Evolutionary conservation across 805 yeast species (phyloP).

Genomic region (Ogataea philodendri): DNA sequence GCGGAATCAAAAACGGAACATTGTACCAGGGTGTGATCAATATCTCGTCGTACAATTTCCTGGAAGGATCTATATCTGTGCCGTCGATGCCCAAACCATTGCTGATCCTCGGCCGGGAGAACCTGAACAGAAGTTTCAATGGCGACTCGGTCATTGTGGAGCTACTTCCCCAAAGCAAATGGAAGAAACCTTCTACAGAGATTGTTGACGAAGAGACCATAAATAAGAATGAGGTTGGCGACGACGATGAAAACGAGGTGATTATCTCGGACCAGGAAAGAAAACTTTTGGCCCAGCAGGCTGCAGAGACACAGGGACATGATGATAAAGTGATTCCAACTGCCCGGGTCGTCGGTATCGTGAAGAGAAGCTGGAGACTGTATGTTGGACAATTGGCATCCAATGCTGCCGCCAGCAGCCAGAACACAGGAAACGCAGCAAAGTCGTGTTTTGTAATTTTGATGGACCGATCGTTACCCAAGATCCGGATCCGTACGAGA

Average conservation of each 20-base stretch:
- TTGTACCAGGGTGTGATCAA: constrained; percentile 81
- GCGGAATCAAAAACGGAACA: constrained; percentile 85
- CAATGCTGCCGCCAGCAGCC: constrained; percentile 57
- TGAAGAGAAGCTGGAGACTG: constrained; percentile 90
- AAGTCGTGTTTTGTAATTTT: constrained; percentile 80
- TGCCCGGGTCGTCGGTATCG: constrained; percentile 83
- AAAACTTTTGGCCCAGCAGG: constrained; percentile 71
- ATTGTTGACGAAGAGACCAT: constrained; percentile 73
- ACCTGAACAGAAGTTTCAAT: constrained; percentile 85
- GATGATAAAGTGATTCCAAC: constrained; percentile 72
- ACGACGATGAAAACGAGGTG: constrained; percentile 43
- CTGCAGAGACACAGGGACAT: constrained; percentile 55
- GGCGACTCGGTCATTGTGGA: constrained; percentile 93
- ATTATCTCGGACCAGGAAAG: constrained; percentile 69
- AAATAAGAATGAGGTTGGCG: constrained; percentile 60
- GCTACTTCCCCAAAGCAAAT: constrained; percentile 75
- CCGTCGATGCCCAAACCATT: constrained; percentile 78
- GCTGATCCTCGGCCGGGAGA: constrained; percentile 76
- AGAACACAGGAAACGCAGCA: constrained; percentile 58
- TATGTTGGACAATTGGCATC: constrained; percentile 93
- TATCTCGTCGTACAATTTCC: constrained; percentile 79
- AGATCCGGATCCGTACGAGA: constrained; percentile 82
- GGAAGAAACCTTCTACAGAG: constrained; percentile 83
- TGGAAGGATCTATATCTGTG: constrained; percentile 80
- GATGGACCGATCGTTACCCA: constrained; percentile 88